These are phyloP conservation scores for Pyricularia sp. DNA, from an alignment of 2,329 filamentous ascomycete species.

Conservation along the genomic window DNA sequence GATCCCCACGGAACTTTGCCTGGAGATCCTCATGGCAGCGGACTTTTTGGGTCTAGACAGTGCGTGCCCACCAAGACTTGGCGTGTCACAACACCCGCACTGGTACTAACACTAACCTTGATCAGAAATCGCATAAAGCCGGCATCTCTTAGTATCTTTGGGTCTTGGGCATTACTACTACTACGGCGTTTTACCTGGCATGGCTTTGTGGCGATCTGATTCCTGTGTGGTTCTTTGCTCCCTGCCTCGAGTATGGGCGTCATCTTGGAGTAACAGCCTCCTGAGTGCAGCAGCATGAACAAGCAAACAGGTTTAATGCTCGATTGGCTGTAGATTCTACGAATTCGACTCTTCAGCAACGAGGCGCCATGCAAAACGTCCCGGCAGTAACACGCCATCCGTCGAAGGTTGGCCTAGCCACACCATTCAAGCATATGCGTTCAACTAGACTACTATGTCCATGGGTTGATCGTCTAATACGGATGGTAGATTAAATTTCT, in stretches of 20 bases:
- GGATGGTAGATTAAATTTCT: conserved; percentile 31
- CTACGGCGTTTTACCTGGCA: neutral
- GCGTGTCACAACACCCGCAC: no score
- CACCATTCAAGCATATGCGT: conserved; percentile 35
- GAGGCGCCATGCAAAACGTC: neutral
- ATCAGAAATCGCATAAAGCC: neutral
- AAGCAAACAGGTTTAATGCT: neutral
- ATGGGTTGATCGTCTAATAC: conserved; percentile 34
- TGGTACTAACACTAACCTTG: neutral
- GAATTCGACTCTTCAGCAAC: neutral
- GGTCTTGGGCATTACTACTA: neutral
- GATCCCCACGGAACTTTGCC: conserved; percentile 66
- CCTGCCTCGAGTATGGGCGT: neutral
- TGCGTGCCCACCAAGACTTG: conserved; percentile 20
- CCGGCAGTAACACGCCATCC: neutral
- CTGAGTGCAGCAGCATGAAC: neutral
- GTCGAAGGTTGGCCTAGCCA: neutral
- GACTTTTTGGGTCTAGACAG: conserved; percentile 66
- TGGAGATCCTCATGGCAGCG: conserved; percentile 69
- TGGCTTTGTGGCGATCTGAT: neutral
- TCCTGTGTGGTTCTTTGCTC: neutral
- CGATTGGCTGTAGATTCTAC: neutral
- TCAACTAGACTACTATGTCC: conserved; percentile 23
- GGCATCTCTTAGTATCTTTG: neutral
- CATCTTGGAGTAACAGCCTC: neutral